Percentiles rank a stretch among this genome's conserved stretches.
phyloP scores from a whole-genome alignment of 371 early-diverging fungal genomes.

The Syncephalastrum contaminatum region DNA sequence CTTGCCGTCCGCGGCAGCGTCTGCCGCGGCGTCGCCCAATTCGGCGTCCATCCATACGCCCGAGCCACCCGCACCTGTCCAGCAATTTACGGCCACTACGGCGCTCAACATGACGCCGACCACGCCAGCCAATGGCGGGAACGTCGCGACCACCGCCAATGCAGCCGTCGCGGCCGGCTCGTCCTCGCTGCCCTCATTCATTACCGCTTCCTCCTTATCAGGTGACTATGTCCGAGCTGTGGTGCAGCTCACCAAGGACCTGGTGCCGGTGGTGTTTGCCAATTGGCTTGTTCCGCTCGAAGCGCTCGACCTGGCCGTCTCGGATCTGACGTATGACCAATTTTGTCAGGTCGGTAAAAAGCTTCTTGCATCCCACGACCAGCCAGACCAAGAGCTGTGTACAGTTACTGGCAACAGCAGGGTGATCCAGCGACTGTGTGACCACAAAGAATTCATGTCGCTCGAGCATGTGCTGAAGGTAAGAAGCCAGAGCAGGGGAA shows the following conservation, averaged over 20 bases:
- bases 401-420: constrained; percentile 39
- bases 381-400: constrained; percentile 24
- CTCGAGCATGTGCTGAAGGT: constrained; percentile 80
- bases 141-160: constrained; percentile 10
- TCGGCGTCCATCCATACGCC: constrained; percentile 16
- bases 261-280: constrained; percentile 85
- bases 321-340: constrained; percentile 61
- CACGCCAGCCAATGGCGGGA: constrained; percentile 10
- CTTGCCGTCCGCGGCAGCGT: constrained; percentile 22
- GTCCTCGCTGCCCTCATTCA: constrained; percentile 67
- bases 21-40: constrained; percentile 15
- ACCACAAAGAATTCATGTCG: constrained; percentile 51
- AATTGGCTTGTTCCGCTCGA: constrained; percentile 63
- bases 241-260: constrained; percentile 90
- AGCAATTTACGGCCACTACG: constrained; percentile 1
- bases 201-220: constrained; percentile 76
- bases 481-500: constrained; percentile 10
- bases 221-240: constrained; percentile 81
- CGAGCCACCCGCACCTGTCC: constrained; percentile 7
- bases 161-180: constrained; percentile 14
- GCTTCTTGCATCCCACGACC: constrained; percentile 9
- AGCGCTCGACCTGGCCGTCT: constrained; percentile 58
- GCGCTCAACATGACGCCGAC: background rate
- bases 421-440: constrained; percentile 26
- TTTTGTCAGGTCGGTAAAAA: constrained; percentile 47